phyloP scores from a whole-genome alignment of 352 stramenopile genomes.

The Pythium oligandrum region DNA sequence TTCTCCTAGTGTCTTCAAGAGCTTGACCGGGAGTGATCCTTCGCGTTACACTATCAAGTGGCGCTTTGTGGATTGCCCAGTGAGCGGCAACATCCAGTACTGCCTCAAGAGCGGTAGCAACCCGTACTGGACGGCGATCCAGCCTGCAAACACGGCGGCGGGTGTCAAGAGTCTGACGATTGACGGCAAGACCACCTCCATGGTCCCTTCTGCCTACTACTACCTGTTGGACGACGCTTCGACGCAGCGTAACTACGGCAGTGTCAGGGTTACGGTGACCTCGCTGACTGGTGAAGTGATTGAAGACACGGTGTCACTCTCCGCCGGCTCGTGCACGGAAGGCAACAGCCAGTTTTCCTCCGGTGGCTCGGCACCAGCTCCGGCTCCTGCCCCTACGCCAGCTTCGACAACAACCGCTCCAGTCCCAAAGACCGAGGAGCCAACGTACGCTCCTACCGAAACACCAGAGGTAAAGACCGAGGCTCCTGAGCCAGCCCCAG shows the following conservation, averaged over 20 bases:
- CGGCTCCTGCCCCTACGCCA: constrained; percentile 2
- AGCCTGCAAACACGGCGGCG: constrained; percentile 44
- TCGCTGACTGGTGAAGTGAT: constrained; percentile 54
- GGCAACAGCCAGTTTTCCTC: constrained; percentile 8
- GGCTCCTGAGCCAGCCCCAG: too few species aligned
- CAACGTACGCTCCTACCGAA: too few species aligned
- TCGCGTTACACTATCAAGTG: constrained; percentile 51
- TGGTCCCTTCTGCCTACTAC: constrained; percentile 34
- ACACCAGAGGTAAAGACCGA: too few species aligned
- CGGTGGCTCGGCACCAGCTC: not conserved
- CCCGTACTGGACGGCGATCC: constrained; percentile 46
- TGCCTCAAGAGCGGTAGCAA: constrained; percentile 71
- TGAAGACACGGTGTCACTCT: constrained; percentile 16
- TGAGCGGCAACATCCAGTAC: constrained; percentile 45
- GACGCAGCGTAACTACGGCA: constrained; percentile 23
- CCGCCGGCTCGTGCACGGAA: constrained; percentile 9
- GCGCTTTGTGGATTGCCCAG: constrained; percentile 65
- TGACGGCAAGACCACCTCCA: constrained; percentile 42
- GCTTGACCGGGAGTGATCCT: constrained; percentile 56
- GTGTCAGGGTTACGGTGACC: constrained; percentile 40
- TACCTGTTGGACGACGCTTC: constrained; percentile 30
- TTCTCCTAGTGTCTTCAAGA: constrained; percentile 58
- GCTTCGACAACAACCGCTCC: not conserved
- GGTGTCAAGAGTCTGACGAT: constrained; percentile 60
- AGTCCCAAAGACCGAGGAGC: too few species aligned